These are phyloP conservation scores for Fusarium anthophilum DNA, from an alignment of 2,329 filamentous ascomycete species.

Conservation along the genomic window DNA sequence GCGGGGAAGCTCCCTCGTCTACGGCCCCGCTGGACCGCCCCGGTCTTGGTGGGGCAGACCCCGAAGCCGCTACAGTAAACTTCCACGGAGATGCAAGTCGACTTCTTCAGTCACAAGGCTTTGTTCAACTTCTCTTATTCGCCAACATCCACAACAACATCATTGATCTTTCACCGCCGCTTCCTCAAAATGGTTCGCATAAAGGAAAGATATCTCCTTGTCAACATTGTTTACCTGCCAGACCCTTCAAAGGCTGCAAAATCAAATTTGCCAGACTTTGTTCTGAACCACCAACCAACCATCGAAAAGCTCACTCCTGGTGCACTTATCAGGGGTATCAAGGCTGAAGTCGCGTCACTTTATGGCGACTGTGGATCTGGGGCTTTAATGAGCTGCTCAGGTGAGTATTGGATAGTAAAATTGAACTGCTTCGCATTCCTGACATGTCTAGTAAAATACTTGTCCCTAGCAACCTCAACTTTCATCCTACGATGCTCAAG, in stretches of 20 bases:
- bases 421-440: background rate
- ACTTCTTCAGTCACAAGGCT: slow-evolving; percentile 18
- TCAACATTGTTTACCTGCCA: slow-evolving; percentile 89
- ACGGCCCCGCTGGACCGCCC: slow-evolving; percentile 36
- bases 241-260: slow-evolving; percentile 51
- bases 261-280: slow-evolving; percentile 62
- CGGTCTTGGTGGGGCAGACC: slow-evolving; percentile 30
- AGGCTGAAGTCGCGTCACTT: slow-evolving; percentile 73
- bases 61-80: slow-evolving; percentile 26
- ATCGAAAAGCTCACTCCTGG: slow-evolving; percentile 74
- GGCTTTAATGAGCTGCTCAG: slow-evolving; percentile 73
- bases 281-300: slow-evolving; percentile 83
- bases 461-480: slow-evolving; percentile 91
- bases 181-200: slow-evolving; percentile 81
- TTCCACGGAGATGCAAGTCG: slow-evolving; percentile 15
- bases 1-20: slow-evolving; percentile 30
- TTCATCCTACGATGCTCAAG: slow-evolving; percentile 88
- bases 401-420: slow-evolving; percentile 53
- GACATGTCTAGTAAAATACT: slow-evolving; percentile 78
- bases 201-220: slow-evolving; percentile 95
- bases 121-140: background rate
- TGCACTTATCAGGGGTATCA: slow-evolving; percentile 73
- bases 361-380: slow-evolving; percentile 93
- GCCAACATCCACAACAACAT: background rate
- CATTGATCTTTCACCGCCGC: background rate